These are phyloP conservation scores for Albugo laibachii DNA, from an alignment of 352 stramenopile species.

Conservation along the genomic window DNA sequence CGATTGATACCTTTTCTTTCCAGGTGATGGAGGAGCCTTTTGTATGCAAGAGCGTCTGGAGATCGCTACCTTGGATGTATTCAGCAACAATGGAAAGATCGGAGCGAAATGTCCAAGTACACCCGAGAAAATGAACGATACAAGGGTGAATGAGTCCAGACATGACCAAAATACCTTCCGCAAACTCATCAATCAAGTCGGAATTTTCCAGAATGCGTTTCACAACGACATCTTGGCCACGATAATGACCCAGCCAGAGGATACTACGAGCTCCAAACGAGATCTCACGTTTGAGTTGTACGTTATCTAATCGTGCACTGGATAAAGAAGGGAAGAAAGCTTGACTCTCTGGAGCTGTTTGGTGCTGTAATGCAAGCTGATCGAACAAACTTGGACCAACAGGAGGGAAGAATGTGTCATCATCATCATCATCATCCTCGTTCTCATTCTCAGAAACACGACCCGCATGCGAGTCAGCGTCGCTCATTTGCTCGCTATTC, in stretches of 20 bases:
- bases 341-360: too few relatives aligned
- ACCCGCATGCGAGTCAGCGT: too few relatives aligned
- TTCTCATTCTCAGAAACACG: too few relatives aligned
- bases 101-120: constrained; percentile 60
- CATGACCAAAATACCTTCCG: constrained; percentile 70
- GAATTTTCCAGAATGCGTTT: constrained; percentile 77
- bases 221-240: constrained; percentile 62
- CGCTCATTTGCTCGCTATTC: too few relatives aligned
- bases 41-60: constrained; percentile 66
- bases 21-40: constrained; percentile 64
- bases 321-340: too few relatives aligned
- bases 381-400: too few relatives aligned
- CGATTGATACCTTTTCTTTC: constrained; percentile 71
- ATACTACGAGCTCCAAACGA: constrained; percentile 65
- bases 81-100: constrained; percentile 64
- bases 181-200: constrained; percentile 44
- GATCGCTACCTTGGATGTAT: constrained; percentile 74
- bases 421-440: too few relatives aligned
- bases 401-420: too few relatives aligned
- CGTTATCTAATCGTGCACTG: too few relatives aligned
- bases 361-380: too few relatives aligned
- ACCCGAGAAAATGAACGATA: constrained; percentile 73
- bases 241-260: constrained; percentile 74
- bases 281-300: constrained; percentile 23
- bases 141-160: constrained; percentile 56